Conservation (phyloP, 176 grass and related monocot genomes). For the Tillandsia fasciculata region DNA sequence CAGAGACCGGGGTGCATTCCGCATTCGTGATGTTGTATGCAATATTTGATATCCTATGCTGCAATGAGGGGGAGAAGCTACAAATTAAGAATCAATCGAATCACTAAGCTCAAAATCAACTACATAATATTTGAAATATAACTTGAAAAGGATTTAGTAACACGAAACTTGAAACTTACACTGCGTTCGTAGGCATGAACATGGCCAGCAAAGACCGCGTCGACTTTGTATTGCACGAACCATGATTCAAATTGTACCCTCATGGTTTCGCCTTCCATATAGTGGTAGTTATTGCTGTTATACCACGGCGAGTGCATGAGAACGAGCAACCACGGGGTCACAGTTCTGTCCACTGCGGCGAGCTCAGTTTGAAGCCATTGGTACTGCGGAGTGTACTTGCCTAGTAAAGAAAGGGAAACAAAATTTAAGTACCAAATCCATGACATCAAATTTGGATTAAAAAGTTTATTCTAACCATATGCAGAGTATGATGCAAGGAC, state of each 20-base stretch:
- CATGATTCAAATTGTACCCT: conserved; percentile 44
- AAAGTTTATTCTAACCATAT: conserved; percentile 28
- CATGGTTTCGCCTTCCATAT: conserved; percentile 72
- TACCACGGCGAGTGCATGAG: conserved; percentile 56
- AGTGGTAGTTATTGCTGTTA: conserved; percentile 73
- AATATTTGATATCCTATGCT: conserved; percentile 55
- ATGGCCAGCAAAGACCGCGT: conserved; percentile 43
- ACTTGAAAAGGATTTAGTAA: too few relatives aligned
- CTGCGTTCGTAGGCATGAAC: conserved; percentile 59
- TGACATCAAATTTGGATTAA: neutral
- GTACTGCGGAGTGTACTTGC: conserved; percentile 74
- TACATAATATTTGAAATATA: neutral
- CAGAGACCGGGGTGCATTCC: conserved; percentile 13
- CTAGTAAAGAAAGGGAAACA: neutral
- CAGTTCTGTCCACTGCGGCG: conserved; percentile 18
- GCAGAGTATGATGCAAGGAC: conserved; percentile 49
- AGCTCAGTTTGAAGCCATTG: conserved; percentile 46
- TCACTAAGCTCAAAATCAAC: neutral
- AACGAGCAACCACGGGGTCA: conserved; percentile 52
- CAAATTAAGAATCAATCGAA: neutral
- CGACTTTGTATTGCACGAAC: conserved; percentile 41
- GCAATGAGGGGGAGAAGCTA: conserved; percentile 2
- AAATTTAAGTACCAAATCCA: neutral
- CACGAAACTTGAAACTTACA: conserved; percentile 15
- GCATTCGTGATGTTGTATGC: conserved; percentile 47